Evolutionary conservation across 2,329 filamentous ascomycete genomes (phyloP).

Genomic region (Neonectria ditissima): DNA sequence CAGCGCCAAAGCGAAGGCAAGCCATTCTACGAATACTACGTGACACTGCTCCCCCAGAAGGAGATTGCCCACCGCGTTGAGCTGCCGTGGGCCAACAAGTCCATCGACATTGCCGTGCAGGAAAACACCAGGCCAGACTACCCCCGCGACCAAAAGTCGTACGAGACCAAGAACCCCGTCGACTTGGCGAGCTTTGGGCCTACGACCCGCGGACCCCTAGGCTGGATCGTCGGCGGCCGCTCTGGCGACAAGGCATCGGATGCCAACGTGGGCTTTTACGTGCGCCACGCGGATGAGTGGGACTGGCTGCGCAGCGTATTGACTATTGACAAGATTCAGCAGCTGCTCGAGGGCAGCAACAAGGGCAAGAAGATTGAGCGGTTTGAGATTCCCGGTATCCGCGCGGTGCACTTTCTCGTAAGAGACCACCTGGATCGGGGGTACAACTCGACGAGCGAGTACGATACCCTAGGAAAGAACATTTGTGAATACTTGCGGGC

Average conservation of each 20-base stretch:
- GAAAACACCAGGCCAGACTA: constrained; percentile 38
- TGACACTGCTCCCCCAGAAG: constrained; percentile 43
- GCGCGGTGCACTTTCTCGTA: constrained; percentile 53
- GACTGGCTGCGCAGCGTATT: constrained; percentile 57
- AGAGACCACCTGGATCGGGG: constrained; percentile 57
- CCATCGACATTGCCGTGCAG: constrained; percentile 37
- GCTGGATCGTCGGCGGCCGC: constrained; percentile 43
- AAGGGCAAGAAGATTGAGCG: constrained; percentile 29
- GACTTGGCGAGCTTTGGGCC: constrained; percentile 36
- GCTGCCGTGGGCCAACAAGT: constrained; percentile 32
- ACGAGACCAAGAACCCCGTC: constrained; percentile 39
- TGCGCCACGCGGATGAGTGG: constrained; percentile 55
- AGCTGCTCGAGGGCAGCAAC: constrained; percentile 42
- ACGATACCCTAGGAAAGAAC: constrained; percentile 59
- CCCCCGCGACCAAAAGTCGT: constrained; percentile 40
- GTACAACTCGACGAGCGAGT: constrained; percentile 53
- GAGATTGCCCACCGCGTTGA: constrained; percentile 38
- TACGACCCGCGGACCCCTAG: constrained; percentile 42
- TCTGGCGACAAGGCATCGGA: constrained; percentile 43
- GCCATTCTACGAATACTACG: constrained; percentile 34
- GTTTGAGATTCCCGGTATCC: constrained; percentile 28
- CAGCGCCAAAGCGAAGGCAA: constrained; percentile 50
- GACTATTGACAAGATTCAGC: constrained; percentile 52
- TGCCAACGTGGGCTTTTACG: constrained; percentile 57
- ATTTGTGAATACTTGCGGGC: constrained; percentile 56